phyloP scores from a whole-genome alignment of 129 eudicot species.

The Smallanthus sonchifolius region DNA sequence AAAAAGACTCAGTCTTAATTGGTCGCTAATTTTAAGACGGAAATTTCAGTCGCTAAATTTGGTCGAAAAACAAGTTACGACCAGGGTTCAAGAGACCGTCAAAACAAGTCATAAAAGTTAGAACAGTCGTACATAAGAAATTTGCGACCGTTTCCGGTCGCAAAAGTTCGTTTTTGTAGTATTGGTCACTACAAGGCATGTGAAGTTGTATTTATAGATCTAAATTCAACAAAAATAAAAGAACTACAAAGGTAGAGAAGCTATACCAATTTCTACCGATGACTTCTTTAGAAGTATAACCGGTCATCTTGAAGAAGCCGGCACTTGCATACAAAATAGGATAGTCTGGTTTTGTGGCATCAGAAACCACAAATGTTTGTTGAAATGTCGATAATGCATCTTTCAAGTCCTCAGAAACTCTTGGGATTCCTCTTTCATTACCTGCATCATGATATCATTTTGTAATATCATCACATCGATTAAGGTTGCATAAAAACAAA shows the following conservation, averaged over 20 bases:
- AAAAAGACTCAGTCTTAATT: not conserved
- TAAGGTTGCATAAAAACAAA: not conserved
- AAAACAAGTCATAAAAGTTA: no score
- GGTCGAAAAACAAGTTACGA: no score
- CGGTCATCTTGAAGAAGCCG: constrained; percentile 96
- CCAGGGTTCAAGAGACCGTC: no score
- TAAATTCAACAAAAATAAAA: not conserved
- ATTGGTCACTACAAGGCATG: no score
- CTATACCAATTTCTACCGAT: constrained; percentile 87
- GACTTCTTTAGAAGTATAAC: constrained; percentile 85
- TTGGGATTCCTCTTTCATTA: constrained; percentile 57
- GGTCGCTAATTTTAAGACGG: not conserved
- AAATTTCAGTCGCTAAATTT: no score
- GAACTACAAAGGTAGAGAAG: not conserved
- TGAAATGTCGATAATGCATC: constrained; percentile 90
- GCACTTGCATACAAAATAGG: constrained; percentile 95
- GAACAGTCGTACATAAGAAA: no score
- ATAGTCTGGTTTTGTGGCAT: constrained; percentile 82
- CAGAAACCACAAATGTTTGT: constrained; percentile 93
- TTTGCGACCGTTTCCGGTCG: not conserved
- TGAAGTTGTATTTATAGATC: not conserved
- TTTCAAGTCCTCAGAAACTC: constrained; percentile 85
- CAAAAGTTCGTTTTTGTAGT: not conserved
- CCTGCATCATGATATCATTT: constrained; percentile 26
- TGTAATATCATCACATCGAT: not conserved